phyloP scores from a whole-genome alignment of 306 rosid genomes.

The Quercus cerris region DNA sequence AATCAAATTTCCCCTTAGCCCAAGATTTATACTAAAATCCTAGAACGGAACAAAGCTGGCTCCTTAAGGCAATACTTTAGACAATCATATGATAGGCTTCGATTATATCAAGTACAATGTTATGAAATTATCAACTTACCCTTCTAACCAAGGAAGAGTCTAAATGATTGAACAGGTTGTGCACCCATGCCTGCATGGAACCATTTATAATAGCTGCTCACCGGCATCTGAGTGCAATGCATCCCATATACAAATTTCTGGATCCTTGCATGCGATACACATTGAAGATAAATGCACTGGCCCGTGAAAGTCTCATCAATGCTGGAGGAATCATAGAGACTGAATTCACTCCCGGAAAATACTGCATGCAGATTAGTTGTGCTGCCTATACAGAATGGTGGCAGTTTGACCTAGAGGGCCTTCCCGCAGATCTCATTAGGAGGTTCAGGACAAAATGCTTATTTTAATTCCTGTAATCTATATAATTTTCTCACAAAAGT shows the following conservation, averaged over 20 bases:
- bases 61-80: too few species aligned
- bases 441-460: conserved; percentile 15
- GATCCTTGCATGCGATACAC: conserved; percentile 44
- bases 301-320: conserved; percentile 32
- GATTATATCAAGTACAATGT: too few species aligned
- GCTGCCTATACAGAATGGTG: conserved; percentile 40
- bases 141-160: background rate
- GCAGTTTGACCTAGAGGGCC: conserved; percentile 29
- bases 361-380: conserved; percentile 31
- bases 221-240: conserved; percentile 47
- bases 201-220: conserved; percentile 40
- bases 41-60: too few species aligned
- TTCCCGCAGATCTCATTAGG: conserved; percentile 41
- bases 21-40: background rate
- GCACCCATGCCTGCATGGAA: conserved; percentile 41
- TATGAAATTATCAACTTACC: background rate
- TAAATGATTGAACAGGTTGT: conserved; percentile 26
- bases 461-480: background rate
- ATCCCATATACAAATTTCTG: conserved; percentile 41
- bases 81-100: too few species aligned
- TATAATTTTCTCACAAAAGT: background rate
- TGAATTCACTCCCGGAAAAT: conserved; percentile 32
- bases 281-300: conserved; percentile 28
- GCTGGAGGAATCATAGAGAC: conserved; percentile 29
- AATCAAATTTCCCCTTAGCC: background rate